Conservation (phyloP, 2,329 filamentous ascomycete genomes). For the Huntiella abstrusa region DNA sequence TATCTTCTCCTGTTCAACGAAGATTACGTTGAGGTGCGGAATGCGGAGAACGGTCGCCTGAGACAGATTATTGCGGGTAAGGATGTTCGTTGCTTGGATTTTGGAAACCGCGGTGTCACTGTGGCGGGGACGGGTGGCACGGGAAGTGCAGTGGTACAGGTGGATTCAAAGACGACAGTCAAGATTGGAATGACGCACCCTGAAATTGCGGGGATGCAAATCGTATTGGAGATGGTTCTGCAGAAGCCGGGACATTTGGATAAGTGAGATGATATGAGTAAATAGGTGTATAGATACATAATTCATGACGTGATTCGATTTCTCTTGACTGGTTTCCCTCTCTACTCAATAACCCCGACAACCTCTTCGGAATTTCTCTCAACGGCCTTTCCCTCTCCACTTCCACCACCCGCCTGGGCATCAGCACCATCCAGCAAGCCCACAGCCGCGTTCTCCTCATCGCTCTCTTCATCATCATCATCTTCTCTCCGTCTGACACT, state of each 20-base stretch:
- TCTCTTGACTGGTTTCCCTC: neutral
- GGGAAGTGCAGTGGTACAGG: constrained; percentile 2
- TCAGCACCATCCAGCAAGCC: constrained; percentile 59
- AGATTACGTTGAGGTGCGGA: constrained; percentile 92
- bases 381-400: constrained; percentile 14
- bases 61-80: constrained; percentile 86
- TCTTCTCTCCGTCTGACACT: constrained; percentile 23
- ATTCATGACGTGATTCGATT: neutral
- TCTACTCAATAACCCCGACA: constrained; percentile 7
- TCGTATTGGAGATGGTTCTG: constrained; percentile 79
- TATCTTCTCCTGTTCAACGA: constrained; percentile 88
- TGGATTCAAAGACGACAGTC: constrained; percentile 45
- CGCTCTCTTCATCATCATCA: constrained; percentile 40
- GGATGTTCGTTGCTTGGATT: constrained; percentile 79
- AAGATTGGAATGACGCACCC: constrained; percentile 95
- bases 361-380: constrained; percentile 6
- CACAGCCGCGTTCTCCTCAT: constrained; percentile 39
- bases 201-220: constrained; percentile 62
- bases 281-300: neutral
- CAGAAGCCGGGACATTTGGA: constrained; percentile 58
- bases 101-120: constrained; percentile 49
- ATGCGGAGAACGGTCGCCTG: constrained; percentile 84
- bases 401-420: constrained; percentile 38
- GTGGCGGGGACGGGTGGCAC: constrained; percentile 9
- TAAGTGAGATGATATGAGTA: constrained; percentile 17